Evolutionary conservation across 2,329 filamentous ascomycete species (phyloP).

Genomic region (Pyricularia pennisetigena): DNA sequence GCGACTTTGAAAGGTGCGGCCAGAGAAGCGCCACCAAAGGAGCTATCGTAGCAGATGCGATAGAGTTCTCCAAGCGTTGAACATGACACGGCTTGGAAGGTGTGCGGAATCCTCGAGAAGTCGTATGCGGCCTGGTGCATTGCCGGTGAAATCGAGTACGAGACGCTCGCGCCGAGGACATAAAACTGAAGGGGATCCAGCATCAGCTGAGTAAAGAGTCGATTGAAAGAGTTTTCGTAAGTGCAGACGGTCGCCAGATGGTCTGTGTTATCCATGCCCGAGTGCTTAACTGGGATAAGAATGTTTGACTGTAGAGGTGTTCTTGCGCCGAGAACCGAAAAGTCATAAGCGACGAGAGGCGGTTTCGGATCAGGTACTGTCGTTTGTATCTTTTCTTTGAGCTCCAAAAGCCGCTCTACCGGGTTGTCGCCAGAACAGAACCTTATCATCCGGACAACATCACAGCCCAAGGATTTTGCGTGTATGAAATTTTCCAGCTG

Average conservation of each 20-base stretch:
- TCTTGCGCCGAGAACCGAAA: constrained; percentile 30
- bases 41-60: constrained; percentile 43
- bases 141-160: constrained; percentile 60
- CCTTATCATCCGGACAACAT: constrained; percentile 51
- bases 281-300: constrained; percentile 42
- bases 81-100: constrained; percentile 50
- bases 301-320: constrained; percentile 33
- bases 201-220: constrained; percentile 50
- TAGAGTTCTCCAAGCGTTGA: constrained; percentile 51
- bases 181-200: constrained; percentile 59
- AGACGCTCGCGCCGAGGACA: constrained; percentile 57
- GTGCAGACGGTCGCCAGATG: constrained; percentile 41
- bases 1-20: constrained; percentile 63
- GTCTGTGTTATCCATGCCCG: constrained; percentile 28
- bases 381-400: constrained; percentile 35
- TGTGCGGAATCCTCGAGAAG: constrained; percentile 57
- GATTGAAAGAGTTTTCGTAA: constrained; percentile 43
- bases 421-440: constrained; percentile 47
- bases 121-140: constrained; percentile 64
- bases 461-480: constrained; percentile 46
- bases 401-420: constrained; percentile 34
- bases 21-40: constrained; percentile 60
- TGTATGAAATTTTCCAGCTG: constrained; percentile 43
- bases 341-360: constrained; percentile 37
- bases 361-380: constrained; percentile 34